Base-by-base conservation (phyloP, 2,329 filamentous ascomycete species). In the Xylariaceae sp. region DNA sequence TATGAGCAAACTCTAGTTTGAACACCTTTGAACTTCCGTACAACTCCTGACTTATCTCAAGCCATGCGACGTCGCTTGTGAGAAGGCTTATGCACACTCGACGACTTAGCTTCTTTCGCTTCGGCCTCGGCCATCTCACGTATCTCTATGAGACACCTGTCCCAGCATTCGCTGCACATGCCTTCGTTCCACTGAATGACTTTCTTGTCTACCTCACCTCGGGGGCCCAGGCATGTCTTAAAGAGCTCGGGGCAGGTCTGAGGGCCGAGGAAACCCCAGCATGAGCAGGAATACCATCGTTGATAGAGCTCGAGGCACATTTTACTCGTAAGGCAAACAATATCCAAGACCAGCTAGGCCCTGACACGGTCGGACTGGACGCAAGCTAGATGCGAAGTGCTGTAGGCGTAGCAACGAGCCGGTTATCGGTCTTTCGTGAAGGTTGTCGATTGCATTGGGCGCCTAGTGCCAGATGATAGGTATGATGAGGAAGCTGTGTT, bases 271-370 rank as follows among this genome's bases (percentile, higher is more conserved):
- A 73, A 72, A 2, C 71, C 71, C 69, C 70, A 72, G 44, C 71
- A 73, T 7, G 61, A 59, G 58, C 71, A 73, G 18, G 65, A 67
- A 18, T 65, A 57, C 71, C 71, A 73, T 30, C 70, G 67, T 59
- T 73, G 70, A 51, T 72, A 72, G 6, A 72, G 66, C 56, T 73
- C 71, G 57, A 71, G 67, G 53, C 71, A 73, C 71, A 73, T 73
- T 35, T 23, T 58, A 17, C 45, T 23, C 52, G 15, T 30, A 30
- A 30, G 23, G 23, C 23, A 30, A 18, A 23, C 17, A 15, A 18
- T 23, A 34, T 13, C 48, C 37, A 5, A 5, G 9, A 30, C 39
- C 23, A 30, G 15, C 18, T 53, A 41, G 11, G n/a, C 37, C 49
- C 51, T 30, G 18, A 35, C n/a, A 15, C 15, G 30, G 15, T 47